Conservation (phyloP, 1,139 yeast genomes). For the Kurtzmaniella quercitrusa region DNA sequence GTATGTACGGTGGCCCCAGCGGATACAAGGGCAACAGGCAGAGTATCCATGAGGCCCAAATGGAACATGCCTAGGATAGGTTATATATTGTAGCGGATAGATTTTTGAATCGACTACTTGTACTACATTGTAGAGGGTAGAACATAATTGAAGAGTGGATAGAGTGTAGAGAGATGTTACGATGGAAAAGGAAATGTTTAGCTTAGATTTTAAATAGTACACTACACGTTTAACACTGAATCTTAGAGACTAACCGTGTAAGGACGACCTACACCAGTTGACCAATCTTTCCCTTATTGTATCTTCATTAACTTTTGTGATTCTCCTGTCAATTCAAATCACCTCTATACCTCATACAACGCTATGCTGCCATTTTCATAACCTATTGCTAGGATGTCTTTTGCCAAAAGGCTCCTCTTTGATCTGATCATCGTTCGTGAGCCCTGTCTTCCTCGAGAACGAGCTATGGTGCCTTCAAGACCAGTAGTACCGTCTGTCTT, state of each 20-base stretch:
- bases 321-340: neutral
- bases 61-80: slow-evolving; percentile 2
- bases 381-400: slow-evolving; percentile 25
- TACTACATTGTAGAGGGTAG: neutral
- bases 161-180: too few species aligned
- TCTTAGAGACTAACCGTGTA: too few species aligned
- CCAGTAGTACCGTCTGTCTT: neutral
- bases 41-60: slow-evolving; percentile 5
- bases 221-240: too few species aligned
- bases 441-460: slow-evolving; percentile 14
- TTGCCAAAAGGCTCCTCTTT: slow-evolving; percentile 9
- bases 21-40: slow-evolving; percentile 7
- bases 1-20: slow-evolving; percentile 14
- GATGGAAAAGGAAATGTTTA: too few species aligned
- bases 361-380: slow-evolving; percentile 38
- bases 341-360: slow-evolving; percentile 12
- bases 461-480: slow-evolving; percentile 2
- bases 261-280: too few species aligned
- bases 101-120: neutral
- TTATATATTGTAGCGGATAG: neutral
- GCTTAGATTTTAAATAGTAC: too few species aligned
- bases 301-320: neutral
- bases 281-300: neutral
- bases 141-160: too few species aligned
- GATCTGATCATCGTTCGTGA: slow-evolving; percentile 14